Base-by-base conservation (phyloP, 768 basidiomycete genomes). In the Rhodosporidiobolus sp. region DNA sequence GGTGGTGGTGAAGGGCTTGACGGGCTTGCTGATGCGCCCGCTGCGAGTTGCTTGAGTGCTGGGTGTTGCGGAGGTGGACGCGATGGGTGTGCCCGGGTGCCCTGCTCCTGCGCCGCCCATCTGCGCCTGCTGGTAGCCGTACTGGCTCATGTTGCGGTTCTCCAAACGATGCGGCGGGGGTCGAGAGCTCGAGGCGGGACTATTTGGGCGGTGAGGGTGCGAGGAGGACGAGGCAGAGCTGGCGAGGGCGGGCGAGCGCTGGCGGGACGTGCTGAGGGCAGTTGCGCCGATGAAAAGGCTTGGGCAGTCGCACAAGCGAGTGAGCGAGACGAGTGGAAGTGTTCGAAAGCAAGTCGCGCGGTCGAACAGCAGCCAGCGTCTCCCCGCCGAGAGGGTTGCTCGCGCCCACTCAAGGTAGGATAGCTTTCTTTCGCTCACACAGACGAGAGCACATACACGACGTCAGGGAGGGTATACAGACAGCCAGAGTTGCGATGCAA, bases 1-100 rank as follows among this genome's bases (percentile, higher is more conserved):
- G 24, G 63, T 22, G 10, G 74, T 34, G 5, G 38, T n/a, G 24
- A 60, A 66, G 8, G 67, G 67, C 54, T 67, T 69, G 43, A 54
- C 52, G 19, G 70, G 74, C 46, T 66, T 69, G 67, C 69, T 68
- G 22, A 48, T 35, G 48, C 74, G 67, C 5, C 74, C 74, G 24
- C 63, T 65, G 46, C 74, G 70, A 14, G 65, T 66, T 19, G 64
- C 8, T 6, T 56, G 64, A 17, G 43, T 30, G 4, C n/a, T 14
- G 1, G 64, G 10, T 10, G 26, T 30, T 24, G 65, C 24, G 6
- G 30, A 43, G 22, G 63, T 57, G 24, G 65, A 35, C 30, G 65
- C 65, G 55, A 58, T 30, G 28, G 60, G 48, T 10, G 32, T 10
- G 34, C 45, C 45, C 17, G 46, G 43, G 7, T 14, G 28, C 46